These are phyloP conservation scores for Asterella californica DNA, from an alignment of 225 moss, liverwort and hornwort genomes.

Conservation along the genomic window DNA sequence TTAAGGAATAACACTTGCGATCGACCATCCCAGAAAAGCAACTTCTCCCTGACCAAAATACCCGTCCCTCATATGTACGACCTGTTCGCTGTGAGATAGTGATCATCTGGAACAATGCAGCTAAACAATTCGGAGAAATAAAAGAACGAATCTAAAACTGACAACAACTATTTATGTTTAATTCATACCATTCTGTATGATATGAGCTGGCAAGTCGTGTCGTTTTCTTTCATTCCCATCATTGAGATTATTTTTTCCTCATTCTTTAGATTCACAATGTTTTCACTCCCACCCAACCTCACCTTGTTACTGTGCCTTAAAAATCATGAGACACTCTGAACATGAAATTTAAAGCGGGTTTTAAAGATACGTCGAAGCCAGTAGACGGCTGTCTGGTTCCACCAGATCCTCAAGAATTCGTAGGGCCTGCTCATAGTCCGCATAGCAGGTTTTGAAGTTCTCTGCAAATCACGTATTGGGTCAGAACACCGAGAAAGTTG, in stretches of 20 bases:
- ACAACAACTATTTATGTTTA: not conserved
- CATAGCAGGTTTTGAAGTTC: slow-evolving; percentile 63
- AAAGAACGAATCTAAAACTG: not conserved
- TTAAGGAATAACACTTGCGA: slow-evolving; percentile 11
- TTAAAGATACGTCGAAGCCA: slow-evolving; percentile 72
- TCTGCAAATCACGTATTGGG: slow-evolving; percentile 41
- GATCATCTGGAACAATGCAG: too few species aligned
- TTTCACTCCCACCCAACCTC: not conserved
- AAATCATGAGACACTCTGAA: not conserved
- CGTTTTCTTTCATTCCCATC: too few species aligned
- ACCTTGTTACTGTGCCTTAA: not conserved
- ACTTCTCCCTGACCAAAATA: too few species aligned
- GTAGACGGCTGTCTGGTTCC: slow-evolving; percentile 70
- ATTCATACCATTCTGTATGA: not conserved
- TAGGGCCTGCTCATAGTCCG: slow-evolving; percentile 73
- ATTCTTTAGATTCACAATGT: too few species aligned
- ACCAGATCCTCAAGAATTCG: slow-evolving; percentile 69
- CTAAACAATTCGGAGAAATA: too few species aligned
- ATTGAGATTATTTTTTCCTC: not conserved
- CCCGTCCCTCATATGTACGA: too few species aligned
- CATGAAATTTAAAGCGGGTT: not conserved
- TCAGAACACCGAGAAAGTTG: not conserved
- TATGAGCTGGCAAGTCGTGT: too few species aligned
- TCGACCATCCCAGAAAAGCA: not conserved
- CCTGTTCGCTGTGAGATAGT: too few species aligned